Conservation (phyloP, 495 filamentous ascomycete species). For the Xylaria longipes region DNA sequence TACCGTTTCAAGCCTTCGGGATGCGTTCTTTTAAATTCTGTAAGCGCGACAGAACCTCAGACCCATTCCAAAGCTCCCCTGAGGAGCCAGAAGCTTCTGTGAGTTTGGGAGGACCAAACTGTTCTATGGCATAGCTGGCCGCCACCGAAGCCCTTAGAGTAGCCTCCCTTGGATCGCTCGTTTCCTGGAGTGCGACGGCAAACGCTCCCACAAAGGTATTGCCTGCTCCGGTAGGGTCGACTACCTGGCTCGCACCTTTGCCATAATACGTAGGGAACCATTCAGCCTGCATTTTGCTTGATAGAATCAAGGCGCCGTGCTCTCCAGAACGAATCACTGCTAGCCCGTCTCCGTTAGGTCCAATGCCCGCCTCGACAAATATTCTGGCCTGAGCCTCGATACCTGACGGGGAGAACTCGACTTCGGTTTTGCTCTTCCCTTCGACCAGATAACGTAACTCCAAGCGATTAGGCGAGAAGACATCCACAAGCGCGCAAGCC, state of each 20-base stretch:
- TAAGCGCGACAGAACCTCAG: background rate
- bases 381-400: slow-evolving; percentile 38
- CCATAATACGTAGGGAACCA: slow-evolving; percentile 47
- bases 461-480: slow-evolving; percentile 50
- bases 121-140: slow-evolving; percentile 48
- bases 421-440: slow-evolving; percentile 23
- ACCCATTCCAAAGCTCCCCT: slow-evolving; percentile 18
- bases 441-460: slow-evolving; percentile 40
- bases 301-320: slow-evolving; percentile 38
- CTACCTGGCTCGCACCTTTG: slow-evolving; percentile 21
- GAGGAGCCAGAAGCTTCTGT: background rate
- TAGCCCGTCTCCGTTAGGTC: slow-evolving; percentile 29
- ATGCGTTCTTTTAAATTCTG: background rate
- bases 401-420: background rate
- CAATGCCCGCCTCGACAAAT: slow-evolving; percentile 35
- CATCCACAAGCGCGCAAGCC: slow-evolving; percentile 36
- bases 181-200: slow-evolving; percentile 40
- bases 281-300: slow-evolving; percentile 13
- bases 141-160: slow-evolving; percentile 39
- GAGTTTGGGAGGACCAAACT: slow-evolving; percentile 44
- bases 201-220: slow-evolving; percentile 48
- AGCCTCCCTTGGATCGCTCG: slow-evolving; percentile 36
- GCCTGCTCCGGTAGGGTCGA: slow-evolving; percentile 49
- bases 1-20: background rate
- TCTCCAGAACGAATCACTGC: slow-evolving; percentile 45